Conservation (phyloP, 192 early-diverging fungal species). For the Umbelopsis vinacea region DNA sequence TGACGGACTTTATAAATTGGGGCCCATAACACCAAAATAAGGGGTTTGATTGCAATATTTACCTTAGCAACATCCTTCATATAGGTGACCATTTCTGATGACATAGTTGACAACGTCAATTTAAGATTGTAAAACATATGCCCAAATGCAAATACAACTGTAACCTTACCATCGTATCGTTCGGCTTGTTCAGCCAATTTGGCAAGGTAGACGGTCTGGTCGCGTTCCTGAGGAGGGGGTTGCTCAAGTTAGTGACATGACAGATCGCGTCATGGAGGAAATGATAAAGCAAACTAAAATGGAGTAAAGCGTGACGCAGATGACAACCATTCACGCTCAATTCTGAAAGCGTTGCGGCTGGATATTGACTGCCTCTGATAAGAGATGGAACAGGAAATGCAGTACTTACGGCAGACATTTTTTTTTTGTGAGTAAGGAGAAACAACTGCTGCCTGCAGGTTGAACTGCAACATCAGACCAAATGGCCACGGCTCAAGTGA, state of each 20-base stretch:
- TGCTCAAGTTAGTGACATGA: background rate
- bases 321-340: background rate
- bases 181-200: constrained; percentile 99
- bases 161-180: constrained; percentile 92
- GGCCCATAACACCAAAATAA: background rate
- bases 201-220: constrained; percentile 87
- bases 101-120: constrained; percentile 6
- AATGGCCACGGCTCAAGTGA: background rate
- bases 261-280: background rate
- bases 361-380: background rate
- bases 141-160: background rate
- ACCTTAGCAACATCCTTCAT: constrained; percentile 71
- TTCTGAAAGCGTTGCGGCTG: background rate
- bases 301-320: background rate
- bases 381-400: background rate
- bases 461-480: background rate
- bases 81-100: constrained; percentile 76
- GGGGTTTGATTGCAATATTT: constrained; percentile 3
- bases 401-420: constrained; percentile 10
- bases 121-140: background rate
- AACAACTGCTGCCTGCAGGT: constrained; percentile 9
- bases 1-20: background rate
- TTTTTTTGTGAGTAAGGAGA: constrained; percentile 19
- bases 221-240: constrained; percentile 8
- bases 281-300: background rate